Evolutionary conservation across 305 asterid genomes (phyloP), one percentile per base, ranked within the genome.

Genomic region (Fraxinus albicans): DNA sequence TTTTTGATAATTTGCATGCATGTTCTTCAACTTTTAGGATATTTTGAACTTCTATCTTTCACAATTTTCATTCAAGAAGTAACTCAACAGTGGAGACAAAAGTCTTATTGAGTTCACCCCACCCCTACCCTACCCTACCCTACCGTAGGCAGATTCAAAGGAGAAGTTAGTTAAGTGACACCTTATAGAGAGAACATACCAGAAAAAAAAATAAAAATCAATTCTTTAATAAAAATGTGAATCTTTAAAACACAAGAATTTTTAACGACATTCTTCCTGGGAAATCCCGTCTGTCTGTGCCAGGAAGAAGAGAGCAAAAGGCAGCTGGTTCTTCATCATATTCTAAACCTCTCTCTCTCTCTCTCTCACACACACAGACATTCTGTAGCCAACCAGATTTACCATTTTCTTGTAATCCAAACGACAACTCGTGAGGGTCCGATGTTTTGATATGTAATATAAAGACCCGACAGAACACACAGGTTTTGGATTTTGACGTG

Each of bases 271-370:
- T 81, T 73, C 81, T 77, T 77, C 86, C 87, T 81, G 25, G 80
- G 80, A 82, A 80, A 80, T 72, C 78, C 84, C 81, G 86, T 67
- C 83, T 58, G 86, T 53, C 83, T 58, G 19, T 38, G 53, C 42
- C 77, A 79, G 72, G 75, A 78, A 73, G 84, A 69, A 76, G 78
- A 79, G 77, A 35, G 67, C 86, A 53, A 79, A 76, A 25, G 78
- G 88, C 88, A 87, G 86, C 89, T 84, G 88, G 83, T 82, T 84
- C 60, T 83, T 77, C 77, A 82, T 84, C 84, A 82, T 77, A 55
- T 31, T 40, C 15, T 36, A 36, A 23, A 8, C 47, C 19, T 47
- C 84, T 15, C 80, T 40, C 70, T 67, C 77, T 60, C 85, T 75
- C 67, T 76, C 79, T 70, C 74, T 0, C 29, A 1, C 35, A 10